These are phyloP conservation scores for Bolboschoenus planiculmis DNA, from an alignment of 176 grass and related monocot species.

Conservation along the genomic window DNA sequence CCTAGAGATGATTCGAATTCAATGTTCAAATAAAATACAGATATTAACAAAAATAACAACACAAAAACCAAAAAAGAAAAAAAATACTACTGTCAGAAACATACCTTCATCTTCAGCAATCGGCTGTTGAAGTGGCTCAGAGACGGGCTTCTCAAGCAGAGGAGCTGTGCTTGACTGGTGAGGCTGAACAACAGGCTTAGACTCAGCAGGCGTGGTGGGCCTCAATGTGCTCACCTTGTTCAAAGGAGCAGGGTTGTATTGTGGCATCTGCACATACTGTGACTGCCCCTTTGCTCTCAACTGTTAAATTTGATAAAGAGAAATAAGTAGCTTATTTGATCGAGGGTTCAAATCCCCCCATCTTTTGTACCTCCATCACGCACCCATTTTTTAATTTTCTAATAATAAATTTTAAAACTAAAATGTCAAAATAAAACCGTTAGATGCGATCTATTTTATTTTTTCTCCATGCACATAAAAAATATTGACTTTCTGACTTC, in stretches of 20 bases:
- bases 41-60: constrained; percentile 14
- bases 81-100: not conserved
- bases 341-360: too few species aligned
- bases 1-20: constrained; percentile 18
- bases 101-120: constrained; percentile 76
- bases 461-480: too few species aligned
- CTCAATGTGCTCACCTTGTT: constrained; percentile 20
- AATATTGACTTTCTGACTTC: too few species aligned
- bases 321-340: constrained; percentile 19
- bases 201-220: constrained; percentile 22
- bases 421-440: too few species aligned
- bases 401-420: too few species aligned
- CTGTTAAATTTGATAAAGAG: constrained; percentile 26
- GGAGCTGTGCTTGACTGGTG: constrained; percentile 26
- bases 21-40: constrained; percentile 4
- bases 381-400: too few species aligned
- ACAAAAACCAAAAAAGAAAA: not conserved
- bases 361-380: too few species aligned
- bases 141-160: constrained; percentile 38
- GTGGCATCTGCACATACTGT: constrained; percentile 19
- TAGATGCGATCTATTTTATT: too few species aligned
- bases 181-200: constrained; percentile 28
- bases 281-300: constrained; percentile 51
- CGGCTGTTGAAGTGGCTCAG: constrained; percentile 46
- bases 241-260: constrained; percentile 30